Evolutionary conservation across 1,139 yeast genomes (phyloP).

Genomic region (Hemisphaericaspora subhashii): DNA sequence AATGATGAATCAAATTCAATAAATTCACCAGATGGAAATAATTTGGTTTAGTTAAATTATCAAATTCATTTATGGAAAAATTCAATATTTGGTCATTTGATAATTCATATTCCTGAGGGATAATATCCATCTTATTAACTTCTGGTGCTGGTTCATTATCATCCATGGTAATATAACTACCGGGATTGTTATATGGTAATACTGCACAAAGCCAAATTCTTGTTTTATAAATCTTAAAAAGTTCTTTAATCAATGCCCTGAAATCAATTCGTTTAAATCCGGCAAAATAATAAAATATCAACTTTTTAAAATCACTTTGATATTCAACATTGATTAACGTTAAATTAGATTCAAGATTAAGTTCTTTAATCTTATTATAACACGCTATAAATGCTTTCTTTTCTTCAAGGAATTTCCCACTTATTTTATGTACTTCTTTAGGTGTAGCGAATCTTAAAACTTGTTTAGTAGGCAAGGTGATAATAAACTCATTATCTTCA

Average conservation of each 20-base stretch:
- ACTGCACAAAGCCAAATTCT: constrained; percentile 98
- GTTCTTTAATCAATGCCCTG: constrained; percentile 85
- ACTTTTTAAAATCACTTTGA: constrained; percentile 91
- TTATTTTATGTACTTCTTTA: constrained; percentile 43
- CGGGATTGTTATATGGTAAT: constrained; percentile 38
- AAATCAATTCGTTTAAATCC: constrained; percentile 85
- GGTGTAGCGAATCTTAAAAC: constrained; percentile 52
- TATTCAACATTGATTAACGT: constrained; percentile 78
- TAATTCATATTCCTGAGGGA: constrained; percentile 45
- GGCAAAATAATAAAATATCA: constrained; percentile 83
- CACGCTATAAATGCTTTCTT: constrained; percentile 49
- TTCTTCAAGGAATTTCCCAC: constrained; percentile 47
- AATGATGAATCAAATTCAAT: constrained; percentile 34
- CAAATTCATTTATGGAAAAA: constrained; percentile 41
- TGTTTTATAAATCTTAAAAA: constrained; percentile 91
- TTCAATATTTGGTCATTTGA: constrained; percentile 42
- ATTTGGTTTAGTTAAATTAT: constrained; percentile 33
- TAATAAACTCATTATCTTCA: constrained; percentile 48
- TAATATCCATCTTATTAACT: constrained; percentile 9
- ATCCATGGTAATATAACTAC: constrained; percentile 24
- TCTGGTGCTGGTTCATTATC: constrained; percentile 4
- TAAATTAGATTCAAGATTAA: constrained; percentile 39
- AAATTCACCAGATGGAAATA: constrained; percentile 47
- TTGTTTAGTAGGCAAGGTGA: constrained; percentile 50
- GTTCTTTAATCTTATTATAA: constrained; percentile 45